Evolutionary conservation across 129 eudicot genomes (phyloP).

Genomic region (Escallonia herrerae): DNA sequence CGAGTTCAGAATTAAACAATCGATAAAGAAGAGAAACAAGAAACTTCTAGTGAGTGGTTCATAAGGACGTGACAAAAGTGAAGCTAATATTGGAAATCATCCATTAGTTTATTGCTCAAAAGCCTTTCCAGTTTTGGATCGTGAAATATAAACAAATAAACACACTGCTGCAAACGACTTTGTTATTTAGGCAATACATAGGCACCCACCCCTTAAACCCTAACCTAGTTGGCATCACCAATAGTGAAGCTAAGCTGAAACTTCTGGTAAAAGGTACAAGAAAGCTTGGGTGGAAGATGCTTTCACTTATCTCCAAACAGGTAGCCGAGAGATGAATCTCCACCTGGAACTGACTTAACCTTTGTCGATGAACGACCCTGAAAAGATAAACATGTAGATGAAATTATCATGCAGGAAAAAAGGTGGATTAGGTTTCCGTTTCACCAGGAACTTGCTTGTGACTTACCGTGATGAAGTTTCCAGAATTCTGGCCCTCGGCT

Average conservation of each 20-base stretch:
- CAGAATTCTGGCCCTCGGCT: constrained; percentile 31
- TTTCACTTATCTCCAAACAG: constrained; percentile 61
- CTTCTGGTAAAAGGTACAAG: neutral
- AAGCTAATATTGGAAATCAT: neutral
- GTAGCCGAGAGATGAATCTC: constrained; percentile 62
- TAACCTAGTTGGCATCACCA: neutral
- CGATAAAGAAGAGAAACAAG: too few species aligned
- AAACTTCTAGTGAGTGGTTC: neutral
- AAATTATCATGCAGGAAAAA: too few species aligned
- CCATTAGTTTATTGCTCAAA: neutral
- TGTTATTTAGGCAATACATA: neutral
- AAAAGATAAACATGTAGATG: neutral
- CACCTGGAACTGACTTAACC: constrained; percentile 62
- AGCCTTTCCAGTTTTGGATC: neutral
- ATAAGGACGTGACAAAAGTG: neutral
- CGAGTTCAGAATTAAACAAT: too few species aligned
- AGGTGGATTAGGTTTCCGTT: too few species aligned
- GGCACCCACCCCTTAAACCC: constrained; percentile 11
- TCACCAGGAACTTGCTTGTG: too few species aligned
- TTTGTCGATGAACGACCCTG: constrained; percentile 65
- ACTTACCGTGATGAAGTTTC: constrained; percentile 40
- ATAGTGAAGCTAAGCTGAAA: neutral
- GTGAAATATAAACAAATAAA: neutral
- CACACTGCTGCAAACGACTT: neutral
- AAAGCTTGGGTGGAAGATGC: neutral